Evolutionary conservation across 176 grass and related monocot species (phyloP), one percentile per base, ranked within the genome.

Genomic region (Oryza longistaminata): DNA sequence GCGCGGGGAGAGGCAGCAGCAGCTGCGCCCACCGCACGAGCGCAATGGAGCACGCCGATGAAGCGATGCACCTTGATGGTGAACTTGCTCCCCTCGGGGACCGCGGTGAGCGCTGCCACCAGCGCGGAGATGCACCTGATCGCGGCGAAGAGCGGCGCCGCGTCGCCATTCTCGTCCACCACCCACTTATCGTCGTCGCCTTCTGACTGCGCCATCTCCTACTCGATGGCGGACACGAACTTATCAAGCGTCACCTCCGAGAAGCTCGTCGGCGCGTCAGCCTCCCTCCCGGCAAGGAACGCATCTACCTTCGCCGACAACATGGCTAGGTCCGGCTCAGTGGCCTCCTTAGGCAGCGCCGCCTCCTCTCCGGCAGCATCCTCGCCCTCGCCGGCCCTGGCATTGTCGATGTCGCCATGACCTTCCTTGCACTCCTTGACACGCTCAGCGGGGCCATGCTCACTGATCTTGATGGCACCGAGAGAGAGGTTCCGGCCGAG

Each of bases 401-500:
- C 29, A 35, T 35, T 35, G n/a, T 58, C 45, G n/a, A 1, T n/a
- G 33, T 15, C 5, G 52, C 17, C 35, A 3, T 69, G 49, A 0
- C 49, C 49, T 24, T 62, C 58, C 58, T 24, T 21, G 58, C 58
- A 9, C n/a, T 62, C 73, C 78, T 79, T 88, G 73, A 44, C 61
- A 29, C 62, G 71, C 78, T 24, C 92, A 82, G 12, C 50, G 46
- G 44, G 82, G 81, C 0, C 77, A 17, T 58, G 50, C 42, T 75
- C 80, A 42, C 66, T 76, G 26, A 95, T 62, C 86, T 89, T 93
- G 76, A 98, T 90, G 85, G 89, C 62, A 64, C 91, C 89, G 21
- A 98, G 88, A 42, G 96, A 98, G 83, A 98, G 91, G 80, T 95
- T 98, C 55, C 96, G 96, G 64, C 90, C 85, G 76, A 86, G 93